phyloP scores from a whole-genome alignment of 2,329 filamentous ascomycete genomes.

The Calonectria hawksworthii region DNA sequence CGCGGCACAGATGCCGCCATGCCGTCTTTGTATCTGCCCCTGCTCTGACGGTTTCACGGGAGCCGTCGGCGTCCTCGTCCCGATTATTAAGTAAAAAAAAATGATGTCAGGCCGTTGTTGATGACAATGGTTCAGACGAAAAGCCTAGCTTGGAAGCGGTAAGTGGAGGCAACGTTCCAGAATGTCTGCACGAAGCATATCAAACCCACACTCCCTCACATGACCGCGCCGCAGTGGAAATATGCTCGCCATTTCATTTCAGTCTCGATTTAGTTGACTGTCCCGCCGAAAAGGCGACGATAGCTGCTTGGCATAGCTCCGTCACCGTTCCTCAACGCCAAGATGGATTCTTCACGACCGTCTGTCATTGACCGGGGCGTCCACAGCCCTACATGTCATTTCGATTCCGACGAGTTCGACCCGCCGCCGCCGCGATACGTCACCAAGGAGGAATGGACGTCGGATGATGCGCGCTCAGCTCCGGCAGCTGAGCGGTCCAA shows the following conservation, averaged over 20 bases:
- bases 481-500: background rate
- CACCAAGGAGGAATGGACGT: conserved; percentile 3
- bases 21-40: background rate
- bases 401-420: conserved; percentile 4
- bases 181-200: background rate
- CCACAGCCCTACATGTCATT: background rate
- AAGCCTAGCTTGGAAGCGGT: background rate
- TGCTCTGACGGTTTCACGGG: background rate
- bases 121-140: background rate
- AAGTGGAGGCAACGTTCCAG: background rate
- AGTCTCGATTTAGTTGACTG: background rate
- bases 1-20: background rate
- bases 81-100: background rate
- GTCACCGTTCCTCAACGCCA: background rate
- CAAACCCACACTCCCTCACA: background rate
- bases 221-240: background rate
- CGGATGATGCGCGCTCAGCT: background rate
- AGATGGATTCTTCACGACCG: background rate
- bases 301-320: background rate
- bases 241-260: background rate
- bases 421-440: background rate
- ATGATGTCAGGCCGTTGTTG: background rate
- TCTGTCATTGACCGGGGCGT: background rate
- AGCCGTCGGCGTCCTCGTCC: background rate
- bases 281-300: background rate